Base-by-base conservation (phyloP, 805 yeast species). In the Sugiyamaella mastotermitis region DNA sequence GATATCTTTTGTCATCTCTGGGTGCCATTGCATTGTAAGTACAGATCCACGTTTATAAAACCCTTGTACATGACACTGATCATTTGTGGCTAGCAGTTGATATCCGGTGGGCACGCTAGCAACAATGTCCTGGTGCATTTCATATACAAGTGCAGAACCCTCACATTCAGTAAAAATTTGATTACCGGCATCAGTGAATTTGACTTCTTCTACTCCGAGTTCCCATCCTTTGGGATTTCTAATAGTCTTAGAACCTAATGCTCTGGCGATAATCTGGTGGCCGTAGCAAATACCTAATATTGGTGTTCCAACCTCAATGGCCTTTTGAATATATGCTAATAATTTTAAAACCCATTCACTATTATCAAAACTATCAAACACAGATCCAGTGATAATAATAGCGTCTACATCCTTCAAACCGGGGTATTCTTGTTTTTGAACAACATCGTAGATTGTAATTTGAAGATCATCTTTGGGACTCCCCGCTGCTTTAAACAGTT, bases 21-120 rank as follows among this genome's bases (percentile, higher is more conserved):
- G 96, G 52, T 87, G 97, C 0, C 95, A 95, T 58, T 87, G 97
- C 48, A 86, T 72, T 0, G 92, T 75, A 16, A 87, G 59, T 5
- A 82, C 38, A 31, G 69, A 65, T 16, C 65, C 53, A 0, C 68
- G 66, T 29, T 72, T 71, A 39, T 71, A 72, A 20, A 83, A 61
- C 0, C 94, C 94, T 60, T 87, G 96, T 24, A 73, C 61, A 1
- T 60, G 50, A 46, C 94, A 81, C 28, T 58, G 65, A 0, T 65
- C 57, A 6, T 81, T 71, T 4, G 71, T 57, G 0, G 60, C 94
- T 82, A 56, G 78, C 61, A 44, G 68, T 60, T 33, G 49, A 33
- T 53, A 61, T 39, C 41, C 65, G 16, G 42, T 35, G 28, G 77
- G 71, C 17, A 65, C 30, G 57, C 71, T 59, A 48, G 60, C 55